Base-by-base conservation (phyloP, 345 rosid species). In the Abelmoschus esculentus region DNA sequence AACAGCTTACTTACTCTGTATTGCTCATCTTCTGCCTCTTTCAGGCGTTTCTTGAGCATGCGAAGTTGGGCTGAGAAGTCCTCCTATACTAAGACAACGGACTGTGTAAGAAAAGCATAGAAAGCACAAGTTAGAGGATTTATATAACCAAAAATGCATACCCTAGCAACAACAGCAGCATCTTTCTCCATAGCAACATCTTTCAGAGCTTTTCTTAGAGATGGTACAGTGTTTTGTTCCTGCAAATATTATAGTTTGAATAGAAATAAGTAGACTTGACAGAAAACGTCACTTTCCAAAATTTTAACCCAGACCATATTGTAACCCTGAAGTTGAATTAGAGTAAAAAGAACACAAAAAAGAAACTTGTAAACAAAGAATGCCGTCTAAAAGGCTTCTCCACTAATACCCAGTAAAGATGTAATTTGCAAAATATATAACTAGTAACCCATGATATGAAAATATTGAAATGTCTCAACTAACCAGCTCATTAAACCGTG, bases 151-250 rank as follows among this genome's bases (percentile, higher is more conserved):
- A 77, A 72, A 57, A 75, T 19, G 32, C 61, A 7, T 82, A 89
- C 99, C 85, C 96, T 87, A 75, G 84, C 85, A 79, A 91, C 96
- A 80, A 91, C 98, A 74, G 99, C 96, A 55, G 98, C 99, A 86
- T 95, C 98, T 83, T 95, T 95, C 88, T 95, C 98, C 89, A 91
- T 89, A 17, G 97, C 99, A 65, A 90, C 93, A 80, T 95, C 98
- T 86, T 82, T 90, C 47, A 95, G 86, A 38, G 99, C 96, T 80
- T 86, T 90, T 71, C 99, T 90, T 77, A 95, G 77, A 78, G 99
- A 91, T 61, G 98, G 98, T 52, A 95, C 92, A 18, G 92, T 86
- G 69, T 71, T 89, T 36, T 84, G 93, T 61, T 91, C 99, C 99
- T 95, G 80, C 64, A 79, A 73, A 31, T 73, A 56, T 38, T 26